phyloP scores from a whole-genome alignment of 108 stramenopile species.

The Tribonema minus region DNA sequence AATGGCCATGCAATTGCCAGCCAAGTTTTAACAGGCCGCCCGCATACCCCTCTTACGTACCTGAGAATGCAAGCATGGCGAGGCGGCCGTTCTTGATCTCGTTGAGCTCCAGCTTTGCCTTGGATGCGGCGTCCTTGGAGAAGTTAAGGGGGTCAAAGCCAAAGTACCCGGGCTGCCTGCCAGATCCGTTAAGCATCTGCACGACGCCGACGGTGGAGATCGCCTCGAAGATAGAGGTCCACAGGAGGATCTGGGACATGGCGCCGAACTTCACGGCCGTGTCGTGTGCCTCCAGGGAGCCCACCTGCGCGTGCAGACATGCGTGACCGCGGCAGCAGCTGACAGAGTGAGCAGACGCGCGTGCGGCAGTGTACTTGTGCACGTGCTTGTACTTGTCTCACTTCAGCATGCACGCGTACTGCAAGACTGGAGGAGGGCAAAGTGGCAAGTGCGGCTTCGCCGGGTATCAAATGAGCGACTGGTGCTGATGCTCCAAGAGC shows the following conservation, averaged over 20 bases:
- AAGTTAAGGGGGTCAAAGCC: slow-evolving; percentile 80
- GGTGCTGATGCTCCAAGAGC: no score
- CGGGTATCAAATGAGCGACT: no score
- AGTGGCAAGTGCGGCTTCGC: no score
- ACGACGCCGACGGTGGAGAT: slow-evolving; percentile 39
- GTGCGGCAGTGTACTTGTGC: no score
- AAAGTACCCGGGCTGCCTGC: slow-evolving; percentile 82
- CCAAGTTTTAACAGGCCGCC: background rate
- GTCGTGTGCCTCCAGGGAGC: slow-evolving; percentile 40
- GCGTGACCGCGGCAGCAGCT: no score
- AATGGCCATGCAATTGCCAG: no score
- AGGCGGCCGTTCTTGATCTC: slow-evolving; percentile 89
- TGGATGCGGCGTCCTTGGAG: slow-evolving; percentile 35
- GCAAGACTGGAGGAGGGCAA: no score
- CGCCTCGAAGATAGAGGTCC: slow-evolving; percentile 25
- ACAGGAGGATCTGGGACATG: slow-evolving; percentile 45
- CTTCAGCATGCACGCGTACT: no score
- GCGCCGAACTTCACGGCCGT: slow-evolving; percentile 38
- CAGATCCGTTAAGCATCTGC: slow-evolving; percentile 85
- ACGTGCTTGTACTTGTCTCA: no score
- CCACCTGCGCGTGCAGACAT: slow-evolving; percentile 19
- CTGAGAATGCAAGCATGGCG: no score
- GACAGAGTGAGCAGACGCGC: no score
- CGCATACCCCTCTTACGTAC: no score
- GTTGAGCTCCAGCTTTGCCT: slow-evolving; percentile 64